These are phyloP conservation scores for Xeromyces bisporus DNA, from an alignment of 495 filamentous ascomycete genomes.

Conservation along the genomic window DNA sequence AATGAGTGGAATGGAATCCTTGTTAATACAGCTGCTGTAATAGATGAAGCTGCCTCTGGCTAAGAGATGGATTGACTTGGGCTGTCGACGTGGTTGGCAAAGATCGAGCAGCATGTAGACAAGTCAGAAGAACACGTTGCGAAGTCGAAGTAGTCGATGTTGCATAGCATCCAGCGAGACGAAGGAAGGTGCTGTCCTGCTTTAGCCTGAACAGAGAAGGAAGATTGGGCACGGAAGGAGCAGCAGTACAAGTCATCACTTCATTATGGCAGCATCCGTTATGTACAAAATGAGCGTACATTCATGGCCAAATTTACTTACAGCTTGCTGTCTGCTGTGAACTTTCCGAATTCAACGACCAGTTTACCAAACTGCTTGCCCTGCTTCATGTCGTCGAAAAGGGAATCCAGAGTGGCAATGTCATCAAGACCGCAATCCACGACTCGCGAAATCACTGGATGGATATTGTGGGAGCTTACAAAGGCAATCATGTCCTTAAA, in stretches of 20 bases:
- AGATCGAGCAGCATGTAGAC: too few species aligned
- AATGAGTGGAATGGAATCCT: not conserved
- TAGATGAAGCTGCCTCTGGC: not conserved
- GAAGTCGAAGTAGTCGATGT: too few species aligned
- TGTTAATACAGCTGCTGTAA: not conserved
- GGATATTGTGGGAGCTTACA: slow-evolving; percentile 44
- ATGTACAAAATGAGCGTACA: too few species aligned
- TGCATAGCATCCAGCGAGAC: too few species aligned
- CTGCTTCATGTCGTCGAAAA: slow-evolving; percentile 61
- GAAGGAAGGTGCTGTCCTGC: too few species aligned
- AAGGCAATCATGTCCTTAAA: slow-evolving; percentile 64
- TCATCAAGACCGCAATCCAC: slow-evolving; percentile 45
- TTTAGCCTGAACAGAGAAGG: too few species aligned
- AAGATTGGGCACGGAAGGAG: too few species aligned
- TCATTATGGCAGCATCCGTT: too few species aligned
- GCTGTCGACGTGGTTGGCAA: too few species aligned
- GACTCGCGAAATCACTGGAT: slow-evolving; percentile 44
- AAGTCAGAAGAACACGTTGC: too few species aligned
- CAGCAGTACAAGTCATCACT: too few species aligned
- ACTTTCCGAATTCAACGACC: slow-evolving; percentile 38
- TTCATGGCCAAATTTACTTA: too few species aligned
- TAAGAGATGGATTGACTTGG: not conserved
- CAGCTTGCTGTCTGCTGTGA: slow-evolving; percentile 23
- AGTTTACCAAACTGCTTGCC: slow-evolving; percentile 69
- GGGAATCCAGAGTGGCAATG: slow-evolving; percentile 42